These are phyloP conservation scores for Tetramitus jugosus DNA, from an alignment of 208 protist species.

Conservation along the genomic window DNA sequence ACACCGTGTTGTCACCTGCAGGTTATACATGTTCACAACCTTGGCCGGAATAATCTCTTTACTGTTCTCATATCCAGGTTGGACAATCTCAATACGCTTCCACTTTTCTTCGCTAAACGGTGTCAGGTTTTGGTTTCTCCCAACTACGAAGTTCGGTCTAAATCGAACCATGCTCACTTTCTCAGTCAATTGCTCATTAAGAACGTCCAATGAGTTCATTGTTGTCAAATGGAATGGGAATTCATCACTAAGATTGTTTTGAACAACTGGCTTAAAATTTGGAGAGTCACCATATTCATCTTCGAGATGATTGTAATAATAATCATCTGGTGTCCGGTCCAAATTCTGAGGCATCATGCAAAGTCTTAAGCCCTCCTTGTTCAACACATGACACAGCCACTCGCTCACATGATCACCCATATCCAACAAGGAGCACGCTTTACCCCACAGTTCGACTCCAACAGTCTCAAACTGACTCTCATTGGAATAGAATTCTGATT, in stretches of 20 bases:
- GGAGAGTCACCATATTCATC: background rate
- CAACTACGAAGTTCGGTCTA: background rate
- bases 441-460: background rate
- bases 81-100: background rate
- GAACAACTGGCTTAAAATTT: background rate
- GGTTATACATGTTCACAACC: no score
- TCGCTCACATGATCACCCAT: background rate
- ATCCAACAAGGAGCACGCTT: background rate
- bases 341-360: background rate
- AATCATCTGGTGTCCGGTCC: background rate
- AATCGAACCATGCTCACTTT: background rate
- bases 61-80: background rate
- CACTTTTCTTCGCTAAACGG: background rate
- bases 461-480: no score
- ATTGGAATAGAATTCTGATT: no score
- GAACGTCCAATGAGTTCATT: background rate
- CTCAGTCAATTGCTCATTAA: background rate
- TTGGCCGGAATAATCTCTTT: no score
- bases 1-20: background rate
- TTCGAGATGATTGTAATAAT: background rate
- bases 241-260: no score
- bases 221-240: background rate
- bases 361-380: background rate
- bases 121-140: background rate
- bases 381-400: background rate